These are phyloP conservation scores for Globisporangium uncinulatum DNA, from an alignment of 352 stramenopile genomes.

Conservation along the genomic window DNA sequence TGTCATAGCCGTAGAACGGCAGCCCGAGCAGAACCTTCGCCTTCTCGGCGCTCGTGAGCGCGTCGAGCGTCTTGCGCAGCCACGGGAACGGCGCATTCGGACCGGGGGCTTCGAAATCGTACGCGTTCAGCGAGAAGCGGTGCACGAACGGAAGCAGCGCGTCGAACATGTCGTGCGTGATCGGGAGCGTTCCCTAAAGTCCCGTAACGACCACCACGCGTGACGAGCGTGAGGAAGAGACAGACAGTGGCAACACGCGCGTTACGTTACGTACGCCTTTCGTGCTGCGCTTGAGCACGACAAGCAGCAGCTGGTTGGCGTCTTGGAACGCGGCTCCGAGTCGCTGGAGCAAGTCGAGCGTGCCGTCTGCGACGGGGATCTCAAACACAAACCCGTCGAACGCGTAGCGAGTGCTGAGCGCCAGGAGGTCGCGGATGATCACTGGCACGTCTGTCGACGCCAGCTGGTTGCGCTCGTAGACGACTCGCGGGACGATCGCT, in stretches of 20 bases:
- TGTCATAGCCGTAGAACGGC: conserved; percentile 81
- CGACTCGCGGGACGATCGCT: conserved; percentile 63
- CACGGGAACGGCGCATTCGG: conserved; percentile 67
- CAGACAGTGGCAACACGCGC: background rate
- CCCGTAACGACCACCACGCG: too few relatives aligned
- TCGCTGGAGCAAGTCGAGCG: conserved; percentile 53
- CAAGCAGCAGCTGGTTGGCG: conserved; percentile 47
- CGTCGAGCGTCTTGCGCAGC: conserved; percentile 52
- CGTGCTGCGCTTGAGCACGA: conserved; percentile 56
- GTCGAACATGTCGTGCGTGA: conserved; percentile 51
- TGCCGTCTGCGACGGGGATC: conserved; percentile 54
- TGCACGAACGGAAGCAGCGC: conserved; percentile 59
- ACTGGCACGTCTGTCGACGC: conserved; percentile 37
- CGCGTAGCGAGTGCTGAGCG: conserved; percentile 25
- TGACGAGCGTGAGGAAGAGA: background rate
- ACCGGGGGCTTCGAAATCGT: conserved; percentile 56
- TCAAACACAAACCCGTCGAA: conserved; percentile 80
- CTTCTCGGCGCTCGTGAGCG: conserved; percentile 35
- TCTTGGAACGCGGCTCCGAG: conserved; percentile 45
- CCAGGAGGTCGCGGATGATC: conserved; percentile 51
- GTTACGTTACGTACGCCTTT: conserved; percentile 28
- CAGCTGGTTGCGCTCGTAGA: conserved; percentile 74
- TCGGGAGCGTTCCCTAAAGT: conserved; percentile 34
- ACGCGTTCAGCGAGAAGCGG: conserved; percentile 80
- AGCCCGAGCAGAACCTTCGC: conserved; percentile 66